Evolutionary conservation across 306 rosid genomes (phyloP), one percentile per base, ranked within the genome.

Genomic region (Gillenia trifoliata): DNA sequence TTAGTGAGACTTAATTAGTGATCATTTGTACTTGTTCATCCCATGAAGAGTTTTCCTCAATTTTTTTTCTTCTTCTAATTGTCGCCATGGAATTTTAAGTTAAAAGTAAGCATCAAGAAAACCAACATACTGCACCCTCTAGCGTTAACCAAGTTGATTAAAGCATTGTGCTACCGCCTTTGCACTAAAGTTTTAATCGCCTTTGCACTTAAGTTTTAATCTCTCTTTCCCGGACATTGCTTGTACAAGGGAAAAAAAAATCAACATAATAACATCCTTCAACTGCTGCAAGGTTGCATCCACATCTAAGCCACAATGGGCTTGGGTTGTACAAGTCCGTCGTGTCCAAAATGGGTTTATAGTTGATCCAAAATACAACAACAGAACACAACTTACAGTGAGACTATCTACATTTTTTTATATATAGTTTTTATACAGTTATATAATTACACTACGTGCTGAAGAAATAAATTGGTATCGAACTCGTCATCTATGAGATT

Each of bases 21-120:
- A 80, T 79, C 77, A 87, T 79, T 20, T 71, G 36, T 40, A 23
- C 82, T 77, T 75, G 71, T 85, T 87, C 79, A 74, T 73, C 79
- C 77, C 28, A 67, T 77, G 43, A 61, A 64, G 68, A 70, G 17
- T 29, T 59, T 76, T 45, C 29, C 31, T 30, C 12, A 9, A 16
- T 2, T 29, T 11, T 25, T 38, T 4, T 33, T 76, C 3, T 1
- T 34, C 34, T 25, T 68, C 54, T 17, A 20, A 6, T 16, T 66
- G 43, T 52, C 72, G 23, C 66, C 61, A 8, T 59, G 16, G 19
- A 59, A 59, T 59, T 1, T 11, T 25, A 28, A 59, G 23, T 25
- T 17, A 13, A 71, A 38, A 9, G 12, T 23, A n/a, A 19, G 19
- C 74, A 56, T 71, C 0, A 52, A 31, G 45, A 66, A 36, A 33